Evolutionary conservation across 75 land plant genomes (phyloP), one percentile per base, ranked within the genome.

Genomic region (Picea glauca): DNA sequence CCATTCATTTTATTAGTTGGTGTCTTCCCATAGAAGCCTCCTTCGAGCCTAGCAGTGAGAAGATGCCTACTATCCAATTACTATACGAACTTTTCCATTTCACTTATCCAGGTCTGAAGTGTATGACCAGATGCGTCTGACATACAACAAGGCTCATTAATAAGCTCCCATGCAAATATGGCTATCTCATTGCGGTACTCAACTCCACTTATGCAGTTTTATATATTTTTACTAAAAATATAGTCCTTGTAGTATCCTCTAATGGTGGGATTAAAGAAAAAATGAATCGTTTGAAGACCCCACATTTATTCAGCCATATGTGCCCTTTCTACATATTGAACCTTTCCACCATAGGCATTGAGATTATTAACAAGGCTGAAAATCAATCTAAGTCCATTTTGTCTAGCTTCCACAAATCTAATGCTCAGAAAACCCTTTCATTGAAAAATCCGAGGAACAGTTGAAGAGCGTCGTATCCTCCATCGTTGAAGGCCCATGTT

Each of bases 401-500:
- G 79, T 78, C 85, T 76, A 15, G 94, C 92, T 79, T 90, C 90
- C 58, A 59, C 82, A 72, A 90, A 77, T 92, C 92, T 63, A 92
- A 65, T 40, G 81, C 94, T 92, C 89, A 86, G 62, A 38, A 38
- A 38, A 38, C 4, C 12, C 78, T 74, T 74, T 90, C 90, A 33
- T 91, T 81, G 79, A 79, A 87, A 59, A 81, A 76, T 40, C 92
- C 92, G 32, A 92, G 92, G 12, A 81, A 75, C 40, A 65, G 76
- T 78, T 90, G 93, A n/a, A 90, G 88, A 5, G 92, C 83, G 13
- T 79, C 35, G 78, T 76, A 35, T 1, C 89, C 85, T 31, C 84
- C 93, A 58, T 91, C 93, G 70, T 78, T 87, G 86, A 89, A 91
- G 17, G 93, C 93, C 91, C 93, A 91, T 9, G 93, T 91, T 56